Conservation (phyloP, 805 yeast genomes). For the Starmerella sirachaensis region DNA sequence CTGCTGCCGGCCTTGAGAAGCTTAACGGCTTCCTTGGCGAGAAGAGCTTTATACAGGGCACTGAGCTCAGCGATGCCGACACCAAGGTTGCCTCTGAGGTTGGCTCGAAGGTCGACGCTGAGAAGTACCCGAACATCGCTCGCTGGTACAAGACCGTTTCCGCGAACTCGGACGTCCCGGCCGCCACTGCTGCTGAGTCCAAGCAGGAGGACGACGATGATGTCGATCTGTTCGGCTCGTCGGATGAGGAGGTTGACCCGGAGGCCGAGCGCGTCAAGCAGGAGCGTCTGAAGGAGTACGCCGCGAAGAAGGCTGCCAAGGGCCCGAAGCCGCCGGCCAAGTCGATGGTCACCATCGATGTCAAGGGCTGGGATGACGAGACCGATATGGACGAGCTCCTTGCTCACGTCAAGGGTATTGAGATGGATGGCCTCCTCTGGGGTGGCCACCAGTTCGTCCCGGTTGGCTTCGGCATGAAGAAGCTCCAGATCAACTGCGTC, state of each 20-base stretch:
- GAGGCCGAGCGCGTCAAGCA: slow-evolving; percentile 96
- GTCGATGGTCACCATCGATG: slow-evolving; percentile 91
- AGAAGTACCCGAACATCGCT: slow-evolving; percentile 89
- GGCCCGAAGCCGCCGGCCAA: slow-evolving; percentile 98
- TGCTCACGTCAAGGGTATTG: slow-evolving; percentile 74
- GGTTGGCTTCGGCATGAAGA: slow-evolving; percentile 99
- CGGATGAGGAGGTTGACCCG: slow-evolving; percentile 89
- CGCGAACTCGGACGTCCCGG: slow-evolving; percentile 40
- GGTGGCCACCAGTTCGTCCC: slow-evolving; percentile 96
- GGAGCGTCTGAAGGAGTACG: slow-evolving; percentile 95
- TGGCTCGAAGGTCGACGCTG: slow-evolving; percentile 33
- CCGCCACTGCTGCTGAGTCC: slow-evolving; percentile 44
- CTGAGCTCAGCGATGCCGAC: slow-evolving; percentile 86
- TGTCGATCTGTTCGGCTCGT: slow-evolving; percentile 89
- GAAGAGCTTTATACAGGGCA: slow-evolving; percentile 80
- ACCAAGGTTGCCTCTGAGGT: slow-evolving; percentile 86
- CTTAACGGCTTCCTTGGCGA: slow-evolving; percentile 80
- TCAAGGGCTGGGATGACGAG: slow-evolving; percentile 99
- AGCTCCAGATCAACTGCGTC: slow-evolving; percentile 96
- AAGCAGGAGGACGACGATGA: slow-evolving; percentile 74
- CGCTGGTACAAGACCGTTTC: slow-evolving; percentile 99
- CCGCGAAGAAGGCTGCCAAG: slow-evolving; percentile 93
- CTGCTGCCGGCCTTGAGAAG: slow-evolving; percentile 42
- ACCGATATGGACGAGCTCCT: slow-evolving; percentile 84
- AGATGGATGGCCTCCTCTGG: slow-evolving; percentile 91